A percentile compares a stretch with the other conserved stretches of the same genome.
These are phyloP conservation scores for Zygosaccharomyces pseudobailii DNA, from an alignment of 1,139 yeast genomes.

Conservation along the genomic window DNA sequence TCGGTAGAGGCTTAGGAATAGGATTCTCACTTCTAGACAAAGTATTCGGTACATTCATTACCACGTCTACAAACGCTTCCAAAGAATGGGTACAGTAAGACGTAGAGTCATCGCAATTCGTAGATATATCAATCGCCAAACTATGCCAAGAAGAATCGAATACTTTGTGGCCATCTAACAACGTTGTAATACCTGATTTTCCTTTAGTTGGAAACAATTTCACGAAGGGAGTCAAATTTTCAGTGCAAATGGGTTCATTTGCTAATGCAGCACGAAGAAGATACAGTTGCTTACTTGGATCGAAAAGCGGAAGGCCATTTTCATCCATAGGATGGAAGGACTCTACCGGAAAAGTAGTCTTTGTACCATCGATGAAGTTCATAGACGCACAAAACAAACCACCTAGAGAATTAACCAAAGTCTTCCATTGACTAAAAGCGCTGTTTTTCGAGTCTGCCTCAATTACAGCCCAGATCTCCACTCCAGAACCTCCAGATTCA, in stretches of 20 bases:
- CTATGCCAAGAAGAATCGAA: constrained; percentile 95
- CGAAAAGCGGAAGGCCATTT: constrained; percentile 26
- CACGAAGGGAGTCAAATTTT: constrained; percentile 88
- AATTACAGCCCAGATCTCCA: constrained; percentile 83
- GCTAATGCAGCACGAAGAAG: constrained; percentile 84
- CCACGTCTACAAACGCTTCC: constrained; percentile 69
- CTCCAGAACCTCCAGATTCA: constrained; percentile 89
- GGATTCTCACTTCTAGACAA: constrained; percentile 60
- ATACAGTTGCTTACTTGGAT: constrained; percentile 40
- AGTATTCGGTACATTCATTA: constrained; percentile 66
- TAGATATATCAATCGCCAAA: constrained; percentile 79
- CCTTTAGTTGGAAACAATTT: constrained; percentile 91
- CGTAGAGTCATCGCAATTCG: constrained; percentile 43
- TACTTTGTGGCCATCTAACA: constrained; percentile 91
- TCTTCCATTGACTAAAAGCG: constrained; percentile 66
- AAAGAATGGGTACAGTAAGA: constrained; percentile 48
- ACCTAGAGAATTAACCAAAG: constrained; percentile 68
- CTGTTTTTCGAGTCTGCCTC: constrained; percentile 54
- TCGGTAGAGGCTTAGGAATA: constrained; percentile 75
- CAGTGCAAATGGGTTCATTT: constrained; percentile 95
- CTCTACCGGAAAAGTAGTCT: constrained; percentile 67
- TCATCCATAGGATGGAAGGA: constrained; percentile 38
- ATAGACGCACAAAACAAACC: constrained; percentile 95
- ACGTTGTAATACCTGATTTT: constrained; percentile 78
- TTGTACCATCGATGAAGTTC: constrained; percentile 76